Base-by-base conservation (phyloP, 2,329 filamentous ascomycete species). In the Phyllosticta ampelicida region DNA sequence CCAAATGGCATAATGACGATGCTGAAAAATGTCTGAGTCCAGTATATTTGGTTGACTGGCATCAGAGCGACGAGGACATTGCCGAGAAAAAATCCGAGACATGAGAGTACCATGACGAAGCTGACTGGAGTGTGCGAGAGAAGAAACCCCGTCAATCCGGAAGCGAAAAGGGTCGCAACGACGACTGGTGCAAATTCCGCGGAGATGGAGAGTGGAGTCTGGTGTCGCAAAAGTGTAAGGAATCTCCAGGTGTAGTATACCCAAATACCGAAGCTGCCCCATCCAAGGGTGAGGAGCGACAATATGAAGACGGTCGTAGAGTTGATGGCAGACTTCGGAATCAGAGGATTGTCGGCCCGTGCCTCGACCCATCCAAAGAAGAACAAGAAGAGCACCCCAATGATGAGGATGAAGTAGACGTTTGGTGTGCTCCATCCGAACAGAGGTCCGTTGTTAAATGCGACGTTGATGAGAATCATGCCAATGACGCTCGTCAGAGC, bases 71-170 rank as follows among this genome's bases (percentile, higher is more conserved):
- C 60, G 30, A 73, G 61, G 49, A 66, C 61, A 44, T 66, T 66
- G 28, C 71, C 71, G 19, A 63, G 61, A 29, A 66, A 63, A 62
- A 72, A 73, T 21, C 67, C 67, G 8, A 67, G 51, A 68, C 72
- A 73, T 21, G 68, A 66, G 19, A 69, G 61, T 61, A 73, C 62
- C 70, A 73, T 72, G 16, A 70, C 68, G 60, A 71, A 73, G 18
- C 67, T 64, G 20, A 71, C 66, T 0, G 68, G 69, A 0, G 68
- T 71, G 58, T 70, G 70, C 13, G 66, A 70, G n/a, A 74, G 64
- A 64, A 73, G 62, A 60, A 71, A 69, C 5, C 71, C 71, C 1
- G 70, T 73, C 8, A 66, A 60, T 36, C 66, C 68, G 10, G 70
- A 67, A 6, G 71, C 70, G 23, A 73, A 55, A 3, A 73, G 63